A percentile compares a stretch with the other conserved stretches of the same genome.
Evolutionary conservation across 2,329 filamentous ascomycete species (phyloP).

Genomic region (Colletotrichum theobromicola): DNA sequence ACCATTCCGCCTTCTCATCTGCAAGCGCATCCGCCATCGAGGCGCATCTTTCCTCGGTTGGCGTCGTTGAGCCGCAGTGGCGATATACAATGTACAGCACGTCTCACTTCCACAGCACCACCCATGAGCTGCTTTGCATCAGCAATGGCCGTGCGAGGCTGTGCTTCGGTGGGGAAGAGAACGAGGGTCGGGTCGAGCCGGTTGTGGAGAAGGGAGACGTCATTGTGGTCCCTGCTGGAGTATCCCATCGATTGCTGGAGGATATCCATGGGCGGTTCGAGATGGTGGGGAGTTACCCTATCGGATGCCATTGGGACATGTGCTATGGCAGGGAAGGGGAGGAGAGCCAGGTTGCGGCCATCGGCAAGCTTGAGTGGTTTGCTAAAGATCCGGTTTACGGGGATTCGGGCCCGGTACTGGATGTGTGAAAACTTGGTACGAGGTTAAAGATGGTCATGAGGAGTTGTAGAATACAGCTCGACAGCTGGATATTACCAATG

Average conservation of each 20-base stretch:
- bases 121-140: constrained; percentile 70
- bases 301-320: constrained; percentile 69
- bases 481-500: neutral
- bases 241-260: constrained; percentile 66
- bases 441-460: neutral
- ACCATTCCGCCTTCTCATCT: constrained; percentile 61
- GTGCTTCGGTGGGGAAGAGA: constrained; percentile 71
- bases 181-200: constrained; percentile 60
- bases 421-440: neutral
- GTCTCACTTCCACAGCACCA: constrained; percentile 71
- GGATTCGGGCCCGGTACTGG: constrained; percentile 9
- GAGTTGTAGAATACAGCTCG: neutral
- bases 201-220: constrained; percentile 65
- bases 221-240: constrained; percentile 69
- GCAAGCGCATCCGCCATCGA: constrained; percentile 57
- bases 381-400: constrained; percentile 25
- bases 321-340: constrained; percentile 68
- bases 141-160: constrained; percentile 62
- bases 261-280: constrained; percentile 60
- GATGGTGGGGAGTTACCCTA: constrained; percentile 73
- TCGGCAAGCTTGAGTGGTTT: constrained; percentile 21
- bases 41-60: constrained; percentile 55
- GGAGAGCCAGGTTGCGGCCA: constrained; percentile 46
- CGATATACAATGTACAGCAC: constrained; percentile 71
- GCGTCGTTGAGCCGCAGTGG: constrained; percentile 68